phyloP scores from a whole-genome alignment of 2,329 filamentous ascomycete genomes.

The Ophiostoma sp. region DNA sequence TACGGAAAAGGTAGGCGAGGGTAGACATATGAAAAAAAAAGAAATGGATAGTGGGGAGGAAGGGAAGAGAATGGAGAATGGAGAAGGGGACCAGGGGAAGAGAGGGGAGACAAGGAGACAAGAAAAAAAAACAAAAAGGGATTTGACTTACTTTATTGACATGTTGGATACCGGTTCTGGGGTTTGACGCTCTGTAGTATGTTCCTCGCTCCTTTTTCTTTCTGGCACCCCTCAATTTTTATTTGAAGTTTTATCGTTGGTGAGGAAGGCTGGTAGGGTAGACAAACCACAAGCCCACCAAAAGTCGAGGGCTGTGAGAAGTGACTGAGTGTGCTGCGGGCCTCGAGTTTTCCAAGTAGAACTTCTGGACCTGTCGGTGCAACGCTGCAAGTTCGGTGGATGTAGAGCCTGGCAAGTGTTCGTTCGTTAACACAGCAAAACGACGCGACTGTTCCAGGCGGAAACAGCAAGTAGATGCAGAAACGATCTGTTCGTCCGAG shows the following conservation, averaged over 20 bases:
- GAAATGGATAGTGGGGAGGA: not conserved
- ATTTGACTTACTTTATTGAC: slow-evolving; percentile 55
- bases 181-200: not conserved
- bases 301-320: slow-evolving; percentile 15
- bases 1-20: not conserved
- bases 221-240: not conserved
- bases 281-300: slow-evolving; percentile 13
- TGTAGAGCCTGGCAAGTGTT: slow-evolving; percentile 32
- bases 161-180: slow-evolving; percentile 37
- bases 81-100: not conserved
- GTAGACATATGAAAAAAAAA: not conserved
- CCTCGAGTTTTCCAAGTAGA: slow-evolving; percentile 36
- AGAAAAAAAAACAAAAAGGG: not conserved
- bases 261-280: slow-evolving; percentile 33
- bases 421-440: slow-evolving; percentile 40
- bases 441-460: slow-evolving; percentile 35
- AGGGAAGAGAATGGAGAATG: not conserved
- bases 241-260: slow-evolving; percentile 29
- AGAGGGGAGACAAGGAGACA: slow-evolving; percentile 19
- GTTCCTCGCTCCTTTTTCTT: slow-evolving; percentile 30
- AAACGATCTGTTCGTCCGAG: slow-evolving; percentile 20
- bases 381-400: slow-evolving; percentile 35
- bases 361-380: slow-evolving; percentile 39
- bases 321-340: slow-evolving; percentile 9
- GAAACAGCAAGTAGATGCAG: slow-evolving; percentile 34